Evolutionary conservation across 768 basidiomycete genomes (phyloP), one percentile per base, ranked within the genome.

Genomic region (Auricularia cornea): DNA sequence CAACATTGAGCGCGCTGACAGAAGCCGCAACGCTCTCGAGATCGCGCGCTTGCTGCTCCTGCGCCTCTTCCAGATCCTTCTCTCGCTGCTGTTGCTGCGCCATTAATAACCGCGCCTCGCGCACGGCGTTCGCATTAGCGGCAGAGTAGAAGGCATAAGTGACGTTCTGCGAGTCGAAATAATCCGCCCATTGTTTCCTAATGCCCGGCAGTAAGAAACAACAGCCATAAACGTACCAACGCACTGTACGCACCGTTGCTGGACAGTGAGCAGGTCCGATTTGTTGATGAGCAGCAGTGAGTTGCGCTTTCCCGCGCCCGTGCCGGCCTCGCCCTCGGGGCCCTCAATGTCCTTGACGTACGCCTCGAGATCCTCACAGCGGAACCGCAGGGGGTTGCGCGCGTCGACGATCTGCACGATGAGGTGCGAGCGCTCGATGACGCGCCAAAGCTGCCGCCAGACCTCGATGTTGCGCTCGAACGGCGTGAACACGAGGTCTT

Each of bases 381-480:
- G 86, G 72, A 98, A 98, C 31, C 85, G 80, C 10, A 97, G 80
- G 1, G 97, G 96, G 77, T 97, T 98, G 41, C 97, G 86, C 5
- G 94, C 94, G 71, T 99, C 97, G 60, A 97, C 91, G 60, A 99
- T 96, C 74, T 98, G 94, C 2, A 98, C 90, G 33, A 98, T 77
- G 28, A 99, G 84, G 68, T 97, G 92, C 1, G 96, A 97, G 26
- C 94, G 84, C 76, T 99, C 97, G 10, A 97, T 76, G 1, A 98
- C 97, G 60, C 97, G 83, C 97, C 97, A 99, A 8, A 99, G 82
- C 70, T 99, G 97, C 51, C 97, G 81, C 96, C 97, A 98, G 14
- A 99, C 97, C 79, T 98, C 95, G 33, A 99, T 76, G 71, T 98
- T 99, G 59, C 94, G 89, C 72, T 99, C 97, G 70, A 97, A 99